Conservation (phyloP, 1,284 basidiomycete genomes). For the Leccinum ponderosum region DNA sequence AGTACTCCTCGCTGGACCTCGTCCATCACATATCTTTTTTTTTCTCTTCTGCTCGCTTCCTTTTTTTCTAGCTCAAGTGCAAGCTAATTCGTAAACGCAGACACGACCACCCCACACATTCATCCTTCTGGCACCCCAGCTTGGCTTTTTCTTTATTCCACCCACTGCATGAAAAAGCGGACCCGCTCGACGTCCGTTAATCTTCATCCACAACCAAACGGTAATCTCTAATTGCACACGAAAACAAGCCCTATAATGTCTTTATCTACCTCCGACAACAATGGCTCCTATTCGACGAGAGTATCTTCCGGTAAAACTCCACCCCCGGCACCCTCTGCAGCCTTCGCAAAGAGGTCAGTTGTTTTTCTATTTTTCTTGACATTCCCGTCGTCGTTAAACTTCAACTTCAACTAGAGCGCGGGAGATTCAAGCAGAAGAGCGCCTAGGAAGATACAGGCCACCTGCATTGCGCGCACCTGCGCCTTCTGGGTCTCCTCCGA, state of each 20-base stretch:
- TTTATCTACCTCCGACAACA: constrained; percentile 80
- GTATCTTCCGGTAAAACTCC: constrained; percentile 83
- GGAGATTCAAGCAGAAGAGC: constrained; percentile 77
- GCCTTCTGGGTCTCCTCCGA: constrained; percentile 69
- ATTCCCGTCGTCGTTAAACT: constrained; percentile 17
- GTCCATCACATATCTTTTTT: constrained; percentile 36
- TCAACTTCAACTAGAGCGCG: constrained; percentile 56
- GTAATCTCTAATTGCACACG: constrained; percentile 83
- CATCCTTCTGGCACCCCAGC: constrained; percentile 17
- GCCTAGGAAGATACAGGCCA: constrained; percentile 71
- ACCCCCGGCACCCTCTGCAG: constrained; percentile 86
- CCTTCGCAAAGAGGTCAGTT: constrained; percentile 78
- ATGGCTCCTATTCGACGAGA: constrained; percentile 73
- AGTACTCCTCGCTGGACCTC: constrained; percentile 34
- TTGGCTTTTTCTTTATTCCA: constrained; percentile 27
- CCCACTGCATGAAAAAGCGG: constrained; percentile 34
- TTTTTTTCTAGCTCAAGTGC: constrained; percentile 26
- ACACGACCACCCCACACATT: constrained; percentile 33
- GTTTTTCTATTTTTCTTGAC: constrained; percentile 8
- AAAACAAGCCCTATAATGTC: constrained; percentile 77
- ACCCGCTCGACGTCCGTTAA: constrained; percentile 33
- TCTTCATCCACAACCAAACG: constrained; percentile 47
- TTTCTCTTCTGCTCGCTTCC: constrained; percentile 13
- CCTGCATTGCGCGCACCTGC: constrained; percentile 75
- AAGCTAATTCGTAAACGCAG: constrained; percentile 36